Conservation (phyloP, 2,329 filamentous ascomycete genomes). For the Nemania diffusa region DNA sequence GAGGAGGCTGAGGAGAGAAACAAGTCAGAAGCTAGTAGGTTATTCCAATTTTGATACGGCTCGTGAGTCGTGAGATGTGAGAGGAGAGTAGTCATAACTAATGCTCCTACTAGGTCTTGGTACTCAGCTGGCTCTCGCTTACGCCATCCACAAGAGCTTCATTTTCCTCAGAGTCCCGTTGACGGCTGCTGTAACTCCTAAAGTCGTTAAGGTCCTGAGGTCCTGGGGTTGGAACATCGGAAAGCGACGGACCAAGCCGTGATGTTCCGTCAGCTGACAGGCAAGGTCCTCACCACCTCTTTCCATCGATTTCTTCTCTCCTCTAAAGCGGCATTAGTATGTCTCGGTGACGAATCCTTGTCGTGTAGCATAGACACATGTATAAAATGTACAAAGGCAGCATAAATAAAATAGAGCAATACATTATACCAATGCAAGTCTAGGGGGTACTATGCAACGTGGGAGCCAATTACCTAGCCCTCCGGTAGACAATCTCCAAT, state of each 20-base stretch:
- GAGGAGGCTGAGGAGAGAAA: slow-evolving; percentile 70
- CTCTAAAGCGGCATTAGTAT: slow-evolving; percentile 1
- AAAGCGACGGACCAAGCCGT: slow-evolving; percentile 62
- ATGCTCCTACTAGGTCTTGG: slow-evolving; percentile 61
- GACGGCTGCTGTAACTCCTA: slow-evolving; percentile 89
- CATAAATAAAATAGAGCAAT: slow-evolving; percentile 31
- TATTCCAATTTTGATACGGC: background rate
- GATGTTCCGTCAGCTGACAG: background rate
- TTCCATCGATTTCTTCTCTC: background rate
- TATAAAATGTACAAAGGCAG: slow-evolving; percentile 20
- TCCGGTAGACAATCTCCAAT: background rate
- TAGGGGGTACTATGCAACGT: background rate
- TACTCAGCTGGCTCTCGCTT: slow-evolving; percentile 91
- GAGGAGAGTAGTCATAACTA: slow-evolving; percentile 16
- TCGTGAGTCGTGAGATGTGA: slow-evolving; percentile 3
- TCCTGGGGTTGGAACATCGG: slow-evolving; percentile 96
- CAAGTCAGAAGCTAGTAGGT: slow-evolving; percentile 79
- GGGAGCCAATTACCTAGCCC: background rate
- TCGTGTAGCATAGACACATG: slow-evolving; percentile 26
- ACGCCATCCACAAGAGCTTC: slow-evolving; percentile 97
- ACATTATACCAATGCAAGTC: background rate
- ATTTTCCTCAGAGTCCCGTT: slow-evolving; percentile 96
- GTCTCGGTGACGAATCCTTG: slow-evolving; percentile 1
- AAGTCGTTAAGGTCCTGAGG: slow-evolving; percentile 88
- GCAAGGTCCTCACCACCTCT: slow-evolving; percentile 20